Evolutionary conservation across 352 stramenopile species (phyloP), one percentile per base, ranked within the genome.

Genomic region (Globisporangium canariense): DNA sequence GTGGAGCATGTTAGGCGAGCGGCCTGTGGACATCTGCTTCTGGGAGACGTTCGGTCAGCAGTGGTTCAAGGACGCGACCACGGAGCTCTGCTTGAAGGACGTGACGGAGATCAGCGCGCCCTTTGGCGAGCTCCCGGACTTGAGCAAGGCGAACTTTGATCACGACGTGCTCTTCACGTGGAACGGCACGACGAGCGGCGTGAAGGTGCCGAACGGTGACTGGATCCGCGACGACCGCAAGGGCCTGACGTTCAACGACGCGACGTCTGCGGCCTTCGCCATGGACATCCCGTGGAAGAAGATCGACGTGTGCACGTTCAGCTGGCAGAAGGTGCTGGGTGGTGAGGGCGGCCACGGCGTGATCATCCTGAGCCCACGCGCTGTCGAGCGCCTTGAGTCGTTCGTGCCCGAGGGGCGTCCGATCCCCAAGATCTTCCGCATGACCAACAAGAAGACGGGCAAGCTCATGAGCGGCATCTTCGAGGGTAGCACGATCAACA

Each of bases 211-310:
- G 11, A 91, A 99, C 73, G 86, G 75, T 28, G 96, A 99, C 79
- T 99, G 97, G 88, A 99, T 99, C 76, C 76, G 88, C 8, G 82
- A 96, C 58, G 88, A 99, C 68, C 90, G 97, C 56, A 95, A 86
- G 46, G 97, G 97, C 38, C 68, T 99, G 11, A 97, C 97, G 36
- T 94, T 99, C 51, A 98, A 98, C 75, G 97, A 99, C 81, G 97
- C 97, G 38, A 99, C 97, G 20, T 99, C 95, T 30, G 97, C 97
- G 30, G 97, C 96, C 46, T 99, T 99, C 80, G 92, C 92, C 54
- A 99, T 99, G 97, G 88, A 99, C 46, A 99, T 99, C 70, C 91
- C 93, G 32, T 99, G 97, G 97, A 71, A 90, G 60, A 99, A 99
- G 85, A 92, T 99, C 57, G 97, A 99, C 76, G 95, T 99, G 57